Base-by-base conservation (phyloP, 2,329 filamentous ascomycete species). In the Trichoderma oligosporum region DNA sequence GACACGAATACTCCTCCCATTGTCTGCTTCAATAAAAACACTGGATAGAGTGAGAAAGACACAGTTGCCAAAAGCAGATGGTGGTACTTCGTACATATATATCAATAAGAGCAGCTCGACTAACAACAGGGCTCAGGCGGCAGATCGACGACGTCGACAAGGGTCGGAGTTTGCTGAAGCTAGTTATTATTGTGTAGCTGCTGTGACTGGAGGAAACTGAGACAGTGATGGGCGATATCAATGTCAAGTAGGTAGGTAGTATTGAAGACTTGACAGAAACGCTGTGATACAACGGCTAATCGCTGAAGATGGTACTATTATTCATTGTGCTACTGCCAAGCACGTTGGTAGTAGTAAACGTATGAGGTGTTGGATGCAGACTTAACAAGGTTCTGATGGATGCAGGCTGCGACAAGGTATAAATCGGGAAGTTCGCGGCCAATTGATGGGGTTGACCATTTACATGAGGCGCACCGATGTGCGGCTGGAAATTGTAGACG, bases 81-180 rank as follows among this genome's bases (percentile, higher is more conserved):
- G 31, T 12, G 20, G 9, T n/a, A 4, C 11, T 54, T 35, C n/a
- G n/a, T n/a, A n/a, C n/a, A n/a, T n/a, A n/a, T n/a, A n/a, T n/a
- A n/a, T n/a, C n/a, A 7, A 44, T 9, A 35, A 36, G 20, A 45
- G 12, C 20, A 35, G 38, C 39, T 54, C n/a, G 29, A 11, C 24
- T 25, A 18, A 24, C 24, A 38, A 25, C 52, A 55, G 31, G 51
- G 52, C 22, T 38, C 14, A 27, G 33, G 33, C 52, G 52, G 52
- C 52, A 46, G 51, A 55, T 55, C 41, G 51, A 46, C 51, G 24
- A 41, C 31, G 6, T 55, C 31, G 52, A 46, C 41, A 27, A 38
- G 52, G 52, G 41, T 45, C 16, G n/a, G 16, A 7, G 25, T 52
- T 31, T 31, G 29, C 18, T 41, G 9, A 11, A 36, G 14, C 7